These are phyloP conservation scores for Cryptococcus amylolentus DNA, from an alignment of 1,284 basidiomycete genomes.

Conservation along the genomic window DNA sequence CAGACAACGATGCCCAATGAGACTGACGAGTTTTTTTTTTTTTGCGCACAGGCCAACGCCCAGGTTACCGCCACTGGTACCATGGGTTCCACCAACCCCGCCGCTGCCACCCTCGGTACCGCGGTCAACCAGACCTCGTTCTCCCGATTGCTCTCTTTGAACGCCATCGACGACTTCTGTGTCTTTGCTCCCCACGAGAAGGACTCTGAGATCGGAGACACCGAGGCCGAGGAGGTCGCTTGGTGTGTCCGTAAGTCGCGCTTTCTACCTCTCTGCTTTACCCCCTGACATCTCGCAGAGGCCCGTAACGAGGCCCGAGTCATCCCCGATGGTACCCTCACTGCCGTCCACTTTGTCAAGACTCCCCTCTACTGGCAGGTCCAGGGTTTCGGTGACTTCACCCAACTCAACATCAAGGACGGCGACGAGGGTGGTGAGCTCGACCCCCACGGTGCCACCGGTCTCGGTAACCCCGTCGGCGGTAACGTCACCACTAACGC, in stretches of 20 bases:
- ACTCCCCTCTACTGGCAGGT: slow-evolving; percentile 55
- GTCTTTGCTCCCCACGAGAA: slow-evolving; percentile 54
- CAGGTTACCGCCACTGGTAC: slow-evolving; percentile 46
- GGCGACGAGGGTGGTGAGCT: slow-evolving; percentile 52
- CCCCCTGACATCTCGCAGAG: slow-evolving; percentile 22
- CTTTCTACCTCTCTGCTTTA: background rate
- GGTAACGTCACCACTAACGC: slow-evolving; percentile 55
- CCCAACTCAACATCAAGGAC: slow-evolving; percentile 50
- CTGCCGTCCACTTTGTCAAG: slow-evolving; percentile 53
- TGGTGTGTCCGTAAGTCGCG: slow-evolving; percentile 53
- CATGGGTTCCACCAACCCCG: slow-evolving; percentile 45
- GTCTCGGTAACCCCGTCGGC: slow-evolving; percentile 54
- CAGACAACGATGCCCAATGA: too few relatives aligned
- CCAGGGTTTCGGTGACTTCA: slow-evolving; percentile 50
- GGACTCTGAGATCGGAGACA: slow-evolving; percentile 52
- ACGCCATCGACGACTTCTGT: slow-evolving; percentile 50
- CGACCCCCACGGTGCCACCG: slow-evolving; percentile 51
- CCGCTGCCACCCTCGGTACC: slow-evolving; percentile 36
- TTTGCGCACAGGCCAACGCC: slow-evolving; percentile 26
- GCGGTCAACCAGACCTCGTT: slow-evolving; percentile 48
- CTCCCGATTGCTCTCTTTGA: slow-evolving; percentile 46
- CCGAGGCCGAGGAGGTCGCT: slow-evolving; percentile 55
- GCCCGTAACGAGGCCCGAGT: slow-evolving; percentile 54
- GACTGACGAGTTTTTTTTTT: background rate
- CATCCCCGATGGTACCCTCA: slow-evolving; percentile 54